Percentiles rank a stretch among this genome's conserved stretches.
Evolutionary conservation across 2,329 filamentous ascomycete species (phyloP).

Genomic region (Alternaria alternata): DNA sequence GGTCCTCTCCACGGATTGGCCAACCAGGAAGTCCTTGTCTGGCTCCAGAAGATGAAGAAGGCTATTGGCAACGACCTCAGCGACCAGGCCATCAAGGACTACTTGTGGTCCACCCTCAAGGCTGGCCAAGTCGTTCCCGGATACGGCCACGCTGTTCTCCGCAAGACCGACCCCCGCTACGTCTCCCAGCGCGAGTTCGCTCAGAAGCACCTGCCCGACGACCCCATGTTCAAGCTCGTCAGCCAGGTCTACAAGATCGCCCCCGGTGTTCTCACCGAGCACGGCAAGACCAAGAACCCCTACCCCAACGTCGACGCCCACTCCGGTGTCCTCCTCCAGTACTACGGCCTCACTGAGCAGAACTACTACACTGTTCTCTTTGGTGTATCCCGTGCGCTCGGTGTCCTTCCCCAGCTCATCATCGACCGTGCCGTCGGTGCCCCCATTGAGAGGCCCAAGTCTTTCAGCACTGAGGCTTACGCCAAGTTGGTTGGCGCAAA

Average conservation of each 20-base stretch:
- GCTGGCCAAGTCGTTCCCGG: constrained; percentile 94
- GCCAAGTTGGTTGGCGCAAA: constrained; percentile 90
- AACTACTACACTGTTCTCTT: constrained; percentile 99
- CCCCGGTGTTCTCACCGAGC: constrained; percentile 95
- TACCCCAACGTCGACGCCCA: constrained; percentile 99
- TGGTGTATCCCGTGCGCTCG: constrained; percentile 96
- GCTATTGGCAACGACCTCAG: constrained; percentile 90
- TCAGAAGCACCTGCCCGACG: constrained; percentile 89
- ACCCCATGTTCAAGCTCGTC: constrained; percentile 99
- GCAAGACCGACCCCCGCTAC: constrained; percentile 99
- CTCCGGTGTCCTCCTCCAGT: constrained; percentile 98
- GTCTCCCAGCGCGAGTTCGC: constrained; percentile 98
- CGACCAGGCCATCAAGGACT: constrained; percentile 96
- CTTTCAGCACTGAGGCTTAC: constrained; percentile 97
- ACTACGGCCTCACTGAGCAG: constrained; percentile 98
- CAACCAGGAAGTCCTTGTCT: constrained; percentile 99
- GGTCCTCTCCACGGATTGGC: constrained; percentile 98
- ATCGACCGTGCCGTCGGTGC: constrained; percentile 97
- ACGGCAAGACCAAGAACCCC: constrained; percentile 99
- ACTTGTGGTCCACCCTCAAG: constrained; percentile 98
- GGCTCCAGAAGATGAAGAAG: constrained; percentile 99
- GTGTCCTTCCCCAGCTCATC: constrained; percentile 99
- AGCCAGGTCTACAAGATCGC: constrained; percentile 99
- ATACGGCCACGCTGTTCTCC: constrained; percentile 98
- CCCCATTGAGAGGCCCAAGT: constrained; percentile 98